Evolutionary conservation across 352 stramenopile genomes (phyloP).

Genomic region (Phytopythium mirpurense): DNA sequence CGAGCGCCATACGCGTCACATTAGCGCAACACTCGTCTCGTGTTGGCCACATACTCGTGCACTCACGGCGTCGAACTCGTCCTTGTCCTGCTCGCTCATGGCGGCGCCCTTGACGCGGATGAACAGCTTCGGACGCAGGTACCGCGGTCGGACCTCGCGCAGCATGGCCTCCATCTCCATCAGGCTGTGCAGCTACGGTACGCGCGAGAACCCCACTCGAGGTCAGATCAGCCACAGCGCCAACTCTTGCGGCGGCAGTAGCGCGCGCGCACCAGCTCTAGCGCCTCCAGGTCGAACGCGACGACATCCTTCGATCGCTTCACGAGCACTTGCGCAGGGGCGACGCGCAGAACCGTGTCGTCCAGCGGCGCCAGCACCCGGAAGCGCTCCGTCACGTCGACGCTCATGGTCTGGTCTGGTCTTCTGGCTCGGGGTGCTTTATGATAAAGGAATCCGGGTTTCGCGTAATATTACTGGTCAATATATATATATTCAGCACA

Average conservation of each 20-base stretch:
- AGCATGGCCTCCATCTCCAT: slow-evolving; percentile 54
- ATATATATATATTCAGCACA: neutral
- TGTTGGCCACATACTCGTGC: no score
- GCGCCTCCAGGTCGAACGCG: slow-evolving; percentile 22
- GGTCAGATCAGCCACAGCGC: neutral
- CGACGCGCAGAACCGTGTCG: neutral
- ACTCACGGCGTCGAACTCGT: slow-evolving; percentile 65
- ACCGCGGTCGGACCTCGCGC: slow-evolving; percentile 37
- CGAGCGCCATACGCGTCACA: no score
- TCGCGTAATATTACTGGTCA: neutral
- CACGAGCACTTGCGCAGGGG: no score
- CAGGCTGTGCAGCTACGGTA: slow-evolving; percentile 47
- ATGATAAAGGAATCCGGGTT: neutral
- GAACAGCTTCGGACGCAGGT: slow-evolving; percentile 53
- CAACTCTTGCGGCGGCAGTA: neutral
- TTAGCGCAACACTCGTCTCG: no score
- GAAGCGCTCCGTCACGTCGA: slow-evolving; percentile 33
- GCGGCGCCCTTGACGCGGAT: slow-evolving; percentile 48
- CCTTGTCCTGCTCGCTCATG: slow-evolving; percentile 74
- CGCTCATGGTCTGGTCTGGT: slow-evolving; percentile 1
- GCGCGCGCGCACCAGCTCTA: slow-evolving; percentile 17
- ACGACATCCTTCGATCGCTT: neutral
- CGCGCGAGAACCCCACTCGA: neutral
- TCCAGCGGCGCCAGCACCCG: slow-evolving; percentile 24
- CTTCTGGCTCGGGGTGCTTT: no score